Conservation (phyloP, 257 asterid species). For the Coffea canephora region DNA sequence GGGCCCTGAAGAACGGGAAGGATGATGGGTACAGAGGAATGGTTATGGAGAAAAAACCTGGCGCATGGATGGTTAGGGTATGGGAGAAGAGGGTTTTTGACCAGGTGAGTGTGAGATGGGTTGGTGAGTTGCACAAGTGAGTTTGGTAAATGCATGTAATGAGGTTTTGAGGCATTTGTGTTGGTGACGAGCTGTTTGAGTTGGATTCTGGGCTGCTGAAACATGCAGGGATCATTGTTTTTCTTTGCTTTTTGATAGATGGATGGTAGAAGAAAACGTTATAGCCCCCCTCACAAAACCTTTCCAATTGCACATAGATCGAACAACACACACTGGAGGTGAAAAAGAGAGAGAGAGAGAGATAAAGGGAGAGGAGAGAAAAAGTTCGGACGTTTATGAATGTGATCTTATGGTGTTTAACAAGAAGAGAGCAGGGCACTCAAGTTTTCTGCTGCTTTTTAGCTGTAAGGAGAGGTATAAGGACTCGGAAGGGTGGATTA, state of each 20-base stretch:
- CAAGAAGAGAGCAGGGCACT: background rate
- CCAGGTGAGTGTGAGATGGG: constrained; percentile 37
- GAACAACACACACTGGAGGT: background rate
- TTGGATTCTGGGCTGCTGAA: constrained; percentile 20
- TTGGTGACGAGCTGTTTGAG: constrained; percentile 13
- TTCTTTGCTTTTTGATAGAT: background rate
- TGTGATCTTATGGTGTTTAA: background rate
- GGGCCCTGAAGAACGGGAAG: constrained; percentile 28
- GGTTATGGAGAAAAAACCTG: constrained; percentile 29
- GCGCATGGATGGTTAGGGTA: constrained; percentile 27
- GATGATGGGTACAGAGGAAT: constrained; percentile 29
- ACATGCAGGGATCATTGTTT: constrained; percentile 33
- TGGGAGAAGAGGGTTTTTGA: constrained; percentile 34
- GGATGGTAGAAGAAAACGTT: background rate
- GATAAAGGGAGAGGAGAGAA: background rate
- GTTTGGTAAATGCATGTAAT: constrained; percentile 40
- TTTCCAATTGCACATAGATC: background rate
- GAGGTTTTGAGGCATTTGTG: constrained; percentile 35
- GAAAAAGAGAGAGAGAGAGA: background rate
- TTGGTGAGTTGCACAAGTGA: constrained; percentile 23
- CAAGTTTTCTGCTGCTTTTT: constrained; percentile 12
- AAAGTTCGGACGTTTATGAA: background rate
- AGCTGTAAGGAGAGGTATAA: constrained; percentile 8
- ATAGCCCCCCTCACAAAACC: background rate
- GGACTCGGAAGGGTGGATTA: background rate